Percentiles rank a stretch among this genome's conserved stretches.
phyloP scores from a whole-genome alignment of 1,284 basidiomycete species.

The Sphagnurus paluster region DNA sequence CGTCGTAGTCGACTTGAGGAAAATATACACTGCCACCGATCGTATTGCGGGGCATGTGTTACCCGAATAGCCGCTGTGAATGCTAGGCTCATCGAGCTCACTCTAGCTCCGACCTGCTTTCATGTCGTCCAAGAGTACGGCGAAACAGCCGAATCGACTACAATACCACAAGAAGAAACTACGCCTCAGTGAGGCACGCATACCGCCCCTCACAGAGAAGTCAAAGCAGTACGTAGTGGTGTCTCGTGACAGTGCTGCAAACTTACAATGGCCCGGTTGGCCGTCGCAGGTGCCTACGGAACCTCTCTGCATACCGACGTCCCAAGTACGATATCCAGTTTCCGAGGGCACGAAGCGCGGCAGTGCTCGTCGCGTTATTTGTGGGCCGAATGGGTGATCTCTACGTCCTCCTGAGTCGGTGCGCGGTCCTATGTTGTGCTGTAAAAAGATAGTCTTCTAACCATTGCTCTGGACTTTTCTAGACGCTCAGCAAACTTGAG shows the following conservation, averaged over 20 bases:
- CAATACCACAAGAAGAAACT: slow-evolving; percentile 44
- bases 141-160: slow-evolving; percentile 31
- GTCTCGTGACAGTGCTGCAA: background rate
- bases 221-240: slow-evolving; percentile 41
- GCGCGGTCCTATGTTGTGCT: slow-evolving; percentile 25
- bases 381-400: slow-evolving; percentile 79
- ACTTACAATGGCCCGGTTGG: background rate
- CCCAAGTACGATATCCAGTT: slow-evolving; percentile 42
- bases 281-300: slow-evolving; percentile 55
- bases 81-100: too few species aligned
- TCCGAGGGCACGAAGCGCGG: slow-evolving; percentile 62
- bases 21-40: slow-evolving; percentile 15
- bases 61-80: slow-evolving; percentile 2
- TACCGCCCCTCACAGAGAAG: slow-evolving; percentile 46
- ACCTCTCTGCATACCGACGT: slow-evolving; percentile 54
- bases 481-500: slow-evolving; percentile 73
- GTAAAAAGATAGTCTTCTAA: background rate
- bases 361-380: slow-evolving; percentile 79
- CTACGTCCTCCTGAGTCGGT: slow-evolving; percentile 79
- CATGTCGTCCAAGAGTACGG: slow-evolving; percentile 13
- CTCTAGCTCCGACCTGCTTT: too few species aligned
- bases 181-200: slow-evolving; percentile 36
- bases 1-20: background rate
- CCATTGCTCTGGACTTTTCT: background rate
- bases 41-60: background rate